Conservation (phyloP, 1,139 yeast genomes). For the Komagataea norvegica region DNA sequence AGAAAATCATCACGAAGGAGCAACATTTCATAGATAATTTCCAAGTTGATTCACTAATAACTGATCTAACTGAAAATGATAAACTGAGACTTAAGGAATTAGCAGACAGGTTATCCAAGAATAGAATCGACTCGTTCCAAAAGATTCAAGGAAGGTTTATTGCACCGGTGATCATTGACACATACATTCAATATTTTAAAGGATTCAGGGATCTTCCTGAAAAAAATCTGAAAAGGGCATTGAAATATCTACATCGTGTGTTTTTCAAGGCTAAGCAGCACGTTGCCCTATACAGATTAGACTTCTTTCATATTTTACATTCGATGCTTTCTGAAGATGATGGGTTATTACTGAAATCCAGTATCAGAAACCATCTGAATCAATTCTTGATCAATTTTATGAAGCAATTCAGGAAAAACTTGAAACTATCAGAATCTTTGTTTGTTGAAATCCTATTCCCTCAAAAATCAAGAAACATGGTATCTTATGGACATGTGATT, state of each 20-base stretch:
- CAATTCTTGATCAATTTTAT: slow-evolving; percentile 65
- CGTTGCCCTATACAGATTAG: slow-evolving; percentile 63
- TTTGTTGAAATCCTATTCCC: slow-evolving; percentile 70
- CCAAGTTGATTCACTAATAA: slow-evolving; percentile 34
- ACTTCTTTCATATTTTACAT: slow-evolving; percentile 58
- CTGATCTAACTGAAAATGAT: slow-evolving; percentile 22
- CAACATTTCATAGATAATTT: slow-evolving; percentile 32
- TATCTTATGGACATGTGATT: slow-evolving; percentile 37
- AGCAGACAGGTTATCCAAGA: slow-evolving; percentile 37
- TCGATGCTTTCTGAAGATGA: slow-evolving; percentile 37
- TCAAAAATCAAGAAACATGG: slow-evolving; percentile 27
- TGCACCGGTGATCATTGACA: slow-evolving; percentile 33
- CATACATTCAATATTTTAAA: slow-evolving; percentile 35
- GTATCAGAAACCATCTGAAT: slow-evolving; percentile 53
- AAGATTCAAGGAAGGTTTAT: slow-evolving; percentile 36
- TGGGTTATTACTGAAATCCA: slow-evolving; percentile 30
- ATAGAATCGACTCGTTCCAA: slow-evolving; percentile 48
- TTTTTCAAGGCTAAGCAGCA: slow-evolving; percentile 63
- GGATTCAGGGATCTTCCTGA: slow-evolving; percentile 60
- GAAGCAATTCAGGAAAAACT: slow-evolving; percentile 52
- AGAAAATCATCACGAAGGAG: slow-evolving; percentile 28
- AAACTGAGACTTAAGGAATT: slow-evolving; percentile 38
- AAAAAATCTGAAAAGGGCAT: slow-evolving; percentile 56
- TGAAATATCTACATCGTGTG: slow-evolving; percentile 68
- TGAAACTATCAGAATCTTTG: slow-evolving; percentile 48